phyloP scores from a whole-genome alignment of 208 protist genomes.

The Phytomonas francai region DNA sequence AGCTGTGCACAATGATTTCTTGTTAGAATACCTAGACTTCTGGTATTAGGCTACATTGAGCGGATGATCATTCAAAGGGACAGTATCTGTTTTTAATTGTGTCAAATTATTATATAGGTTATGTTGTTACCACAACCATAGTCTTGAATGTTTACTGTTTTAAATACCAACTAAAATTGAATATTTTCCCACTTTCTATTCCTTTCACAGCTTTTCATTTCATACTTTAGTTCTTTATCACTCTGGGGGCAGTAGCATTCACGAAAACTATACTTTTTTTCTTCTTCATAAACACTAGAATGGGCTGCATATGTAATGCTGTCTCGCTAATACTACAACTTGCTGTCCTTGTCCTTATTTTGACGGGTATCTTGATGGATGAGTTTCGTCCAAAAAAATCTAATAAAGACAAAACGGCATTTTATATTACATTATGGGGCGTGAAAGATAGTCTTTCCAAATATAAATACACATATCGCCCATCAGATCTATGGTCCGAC shows the following conservation, averaged over 20 bases:
- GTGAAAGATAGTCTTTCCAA: constrained; percentile 26
- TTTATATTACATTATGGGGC: constrained; percentile 49
- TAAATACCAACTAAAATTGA: neutral
- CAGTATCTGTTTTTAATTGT: too few relatives aligned
- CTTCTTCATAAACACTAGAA: too few relatives aligned
- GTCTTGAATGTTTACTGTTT: neutral
- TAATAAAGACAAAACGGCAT: neutral
- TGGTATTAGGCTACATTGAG: too few relatives aligned
- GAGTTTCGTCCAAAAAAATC: constrained; percentile 25
- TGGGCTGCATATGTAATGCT: constrained; percentile 21
- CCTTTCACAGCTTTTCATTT: constrained; percentile 4
- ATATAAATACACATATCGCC: constrained; percentile 11
- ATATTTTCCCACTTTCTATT: neutral
- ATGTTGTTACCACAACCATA: too few relatives aligned
- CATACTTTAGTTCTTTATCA: neutral
- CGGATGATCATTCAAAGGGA: too few relatives aligned
- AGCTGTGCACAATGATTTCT: too few relatives aligned
- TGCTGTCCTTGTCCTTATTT: constrained; percentile 32
- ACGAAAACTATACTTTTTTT: constrained; percentile 7
- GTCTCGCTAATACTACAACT: constrained; percentile 41
- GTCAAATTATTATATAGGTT: too few relatives aligned
- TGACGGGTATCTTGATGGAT: constrained; percentile 46
- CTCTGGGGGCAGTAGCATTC: neutral
- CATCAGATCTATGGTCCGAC: constrained; percentile 12
- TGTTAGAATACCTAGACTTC: too few relatives aligned